Base-by-base conservation (phyloP, 192 early-diverging fungal genomes). In the Thoreauomyces humboldtii region DNA sequence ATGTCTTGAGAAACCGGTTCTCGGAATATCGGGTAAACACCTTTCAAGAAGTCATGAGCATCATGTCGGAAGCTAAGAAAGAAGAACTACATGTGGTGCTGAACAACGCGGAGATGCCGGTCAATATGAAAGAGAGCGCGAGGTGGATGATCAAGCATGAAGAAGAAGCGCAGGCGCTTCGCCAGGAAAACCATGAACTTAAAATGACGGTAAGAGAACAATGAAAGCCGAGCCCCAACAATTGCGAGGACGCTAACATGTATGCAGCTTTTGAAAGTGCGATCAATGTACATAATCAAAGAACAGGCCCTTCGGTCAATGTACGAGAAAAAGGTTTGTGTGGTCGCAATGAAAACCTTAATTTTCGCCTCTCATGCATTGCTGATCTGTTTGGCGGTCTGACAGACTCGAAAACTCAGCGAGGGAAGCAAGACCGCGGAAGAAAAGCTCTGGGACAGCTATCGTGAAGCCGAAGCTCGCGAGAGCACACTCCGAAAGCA, bases 391-490 rank as follows among this genome's bases (percentile, higher is more conserved):
- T n/a, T n/a, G n/a, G n/a, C n/a, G 15, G 24, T 31, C 2, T 28
- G 4, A 4, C 54, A 82, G 77, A 64, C 79, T 4, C 70, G 80
- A 33, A 78, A 71, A 41, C 46, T 84, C 5, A 69, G 61, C 19
- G 82, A 81, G 42, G 71, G 73, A 7, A 79, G 59, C 69, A 81
- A 78, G 47, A 43, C 42, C n/a, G 78, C 77, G 21, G 77, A 84
- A 65, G 77, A 78, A 62, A 84, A 81, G 65, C 66, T 84, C 7
- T 84, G 82, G 82, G 82, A 84, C 42, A 77, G 75, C 47, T 84
- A 79, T 65, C 43, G 77, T 56, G 80, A 84, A 35, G 77, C 75
- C 24, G 82, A 84, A 62, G 72, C 79, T 3, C 48, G 82, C 0
- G 82, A 84, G 51, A 43, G 65, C 31, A 63, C 76, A 2, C 50